Evolutionary conservation across 2,329 filamentous ascomycete species (phyloP).

Genomic region (Eutypella sp.): DNA sequence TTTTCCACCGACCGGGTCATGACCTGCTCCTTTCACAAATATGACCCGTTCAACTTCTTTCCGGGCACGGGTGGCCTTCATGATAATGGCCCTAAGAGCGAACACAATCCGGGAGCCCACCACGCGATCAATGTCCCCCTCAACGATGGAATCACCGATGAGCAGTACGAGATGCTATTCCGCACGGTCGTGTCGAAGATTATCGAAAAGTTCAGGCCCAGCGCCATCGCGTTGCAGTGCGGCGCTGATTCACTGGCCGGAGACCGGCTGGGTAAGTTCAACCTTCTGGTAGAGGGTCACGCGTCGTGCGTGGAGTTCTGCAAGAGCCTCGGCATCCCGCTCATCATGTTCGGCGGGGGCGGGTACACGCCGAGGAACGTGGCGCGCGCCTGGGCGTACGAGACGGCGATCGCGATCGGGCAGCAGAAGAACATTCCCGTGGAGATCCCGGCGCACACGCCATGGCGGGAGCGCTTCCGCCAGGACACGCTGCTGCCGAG

Average conservation of each 20-base stretch:
- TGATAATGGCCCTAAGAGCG: conserved; percentile 76
- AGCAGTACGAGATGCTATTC: conserved; percentile 83
- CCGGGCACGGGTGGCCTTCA: conserved; percentile 85
- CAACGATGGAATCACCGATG: conserved; percentile 85
- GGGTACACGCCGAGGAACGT: conserved; percentile 97
- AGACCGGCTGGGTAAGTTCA: conserved; percentile 91
- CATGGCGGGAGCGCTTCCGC: conserved; percentile 84
- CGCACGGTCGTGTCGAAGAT: conserved; percentile 73
- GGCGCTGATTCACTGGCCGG: conserved; percentile 92
- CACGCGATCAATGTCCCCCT: conserved; percentile 88
- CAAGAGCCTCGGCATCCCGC: conserved; percentile 72
- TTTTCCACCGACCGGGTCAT: conserved; percentile 85
- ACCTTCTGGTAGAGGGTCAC: conserved; percentile 92
- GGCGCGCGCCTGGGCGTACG: conserved; percentile 92
- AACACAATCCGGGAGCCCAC: conserved; percentile 81
- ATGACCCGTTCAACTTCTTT: conserved; percentile 78
- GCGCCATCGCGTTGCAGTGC: conserved; percentile 90
- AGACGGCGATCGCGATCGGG: conserved; percentile 85
- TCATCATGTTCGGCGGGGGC: conserved; percentile 88
- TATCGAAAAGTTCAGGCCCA: conserved; percentile 78
- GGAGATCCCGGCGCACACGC: conserved; percentile 72
- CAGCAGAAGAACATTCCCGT: conserved; percentile 65
- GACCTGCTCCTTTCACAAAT: conserved; percentile 96
- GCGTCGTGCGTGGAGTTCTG: conserved; percentile 86
- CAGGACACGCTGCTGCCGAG: conserved; percentile 85